phyloP scores from a whole-genome alignment of 2,329 filamentous ascomycete species.

The Drechslera avenae region DNA sequence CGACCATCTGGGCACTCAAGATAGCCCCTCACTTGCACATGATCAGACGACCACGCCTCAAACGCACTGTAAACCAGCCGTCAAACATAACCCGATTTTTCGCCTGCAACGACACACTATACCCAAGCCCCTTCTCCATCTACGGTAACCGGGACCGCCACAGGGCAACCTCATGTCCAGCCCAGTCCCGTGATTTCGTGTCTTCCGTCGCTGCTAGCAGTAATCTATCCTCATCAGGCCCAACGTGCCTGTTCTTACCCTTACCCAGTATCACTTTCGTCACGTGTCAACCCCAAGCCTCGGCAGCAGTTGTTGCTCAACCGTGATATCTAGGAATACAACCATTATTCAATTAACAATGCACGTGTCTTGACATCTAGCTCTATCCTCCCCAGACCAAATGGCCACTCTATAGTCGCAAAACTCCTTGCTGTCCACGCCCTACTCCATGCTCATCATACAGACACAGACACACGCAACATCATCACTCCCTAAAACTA shows the following conservation, averaged over 20 bases:
- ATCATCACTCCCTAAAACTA: slow-evolving; percentile 21
- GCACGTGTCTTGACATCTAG: not conserved
- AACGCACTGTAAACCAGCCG: slow-evolving; percentile 28
- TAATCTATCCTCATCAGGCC: too few relatives aligned
- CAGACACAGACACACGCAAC: not conserved
- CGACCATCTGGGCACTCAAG: not conserved
- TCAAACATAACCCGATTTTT: not conserved
- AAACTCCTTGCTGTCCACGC: slow-evolving; percentile 1
- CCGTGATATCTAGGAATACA: not conserved
- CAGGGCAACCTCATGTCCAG: not conserved
- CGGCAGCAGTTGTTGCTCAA: too few relatives aligned
- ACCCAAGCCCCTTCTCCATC: not conserved
- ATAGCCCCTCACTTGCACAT: not conserved
- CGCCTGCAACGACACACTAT: slow-evolving; percentile 7
- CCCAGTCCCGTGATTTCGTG: not conserved
- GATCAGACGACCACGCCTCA: slow-evolving; percentile 15
- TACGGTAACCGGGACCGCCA: slow-evolving; percentile 9
- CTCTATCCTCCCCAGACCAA: not conserved
- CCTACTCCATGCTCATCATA: not conserved
- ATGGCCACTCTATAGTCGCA: not conserved
- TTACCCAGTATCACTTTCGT: too few relatives aligned
- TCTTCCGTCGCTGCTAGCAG: slow-evolving; percentile 5
- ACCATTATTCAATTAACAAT: not conserved
- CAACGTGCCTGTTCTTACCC: too few relatives aligned
- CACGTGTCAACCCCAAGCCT: too few relatives aligned